Conservation (phyloP, 2,329 filamentous ascomycete species). For the Cladosporium phlei region DNA sequence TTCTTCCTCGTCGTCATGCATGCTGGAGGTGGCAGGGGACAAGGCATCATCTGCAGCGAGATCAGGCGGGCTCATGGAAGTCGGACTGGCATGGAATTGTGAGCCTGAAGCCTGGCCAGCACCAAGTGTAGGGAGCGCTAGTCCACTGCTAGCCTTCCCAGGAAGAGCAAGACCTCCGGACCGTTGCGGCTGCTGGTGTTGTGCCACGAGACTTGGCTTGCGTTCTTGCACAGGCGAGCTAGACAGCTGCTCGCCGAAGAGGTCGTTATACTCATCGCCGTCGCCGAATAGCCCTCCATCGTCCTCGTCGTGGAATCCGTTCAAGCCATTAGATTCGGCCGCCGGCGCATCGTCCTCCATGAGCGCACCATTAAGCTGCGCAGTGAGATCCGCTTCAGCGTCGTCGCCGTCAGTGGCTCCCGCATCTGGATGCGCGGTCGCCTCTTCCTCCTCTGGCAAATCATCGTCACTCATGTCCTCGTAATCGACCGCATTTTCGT, state of each 20-base stretch:
- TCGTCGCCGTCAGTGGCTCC: constrained; percentile 19
- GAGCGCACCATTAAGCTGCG: constrained; percentile 15
- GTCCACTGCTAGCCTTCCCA: constrained; percentile 21
- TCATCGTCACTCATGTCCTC: constrained; percentile 91
- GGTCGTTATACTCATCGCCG: constrained; percentile 31
- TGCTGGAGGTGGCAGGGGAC: constrained; percentile 22
- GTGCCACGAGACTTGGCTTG: constrained; percentile 18
- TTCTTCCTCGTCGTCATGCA: constrained; percentile 23
- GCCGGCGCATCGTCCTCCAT: constrained; percentile 11
- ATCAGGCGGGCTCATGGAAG: constrained; percentile 24
- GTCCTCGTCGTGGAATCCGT: constrained; percentile 17
- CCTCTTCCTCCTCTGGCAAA: constrained; percentile 71
- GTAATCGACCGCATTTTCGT: constrained; percentile 85
- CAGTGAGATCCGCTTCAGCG: constrained; percentile 11
- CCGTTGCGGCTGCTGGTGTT: constrained; percentile 18
- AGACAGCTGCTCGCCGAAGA: constrained; percentile 33
- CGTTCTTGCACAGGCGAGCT: constrained; percentile 28
- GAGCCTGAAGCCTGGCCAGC: constrained; percentile 1
- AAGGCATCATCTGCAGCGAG: constrained; percentile 19
- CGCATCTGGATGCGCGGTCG: constrained; percentile 14
- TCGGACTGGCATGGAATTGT: constrained; percentile 15
- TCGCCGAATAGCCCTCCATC: constrained; percentile 13
- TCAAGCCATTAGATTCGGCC: constrained; percentile 6
- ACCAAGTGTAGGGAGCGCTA: constrained; percentile 25
- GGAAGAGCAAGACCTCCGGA: constrained; percentile 29